These are phyloP conservation scores for Leccinum variicolor DNA, from an alignment of 768 basidiomycete species.

Conservation along the genomic window DNA sequence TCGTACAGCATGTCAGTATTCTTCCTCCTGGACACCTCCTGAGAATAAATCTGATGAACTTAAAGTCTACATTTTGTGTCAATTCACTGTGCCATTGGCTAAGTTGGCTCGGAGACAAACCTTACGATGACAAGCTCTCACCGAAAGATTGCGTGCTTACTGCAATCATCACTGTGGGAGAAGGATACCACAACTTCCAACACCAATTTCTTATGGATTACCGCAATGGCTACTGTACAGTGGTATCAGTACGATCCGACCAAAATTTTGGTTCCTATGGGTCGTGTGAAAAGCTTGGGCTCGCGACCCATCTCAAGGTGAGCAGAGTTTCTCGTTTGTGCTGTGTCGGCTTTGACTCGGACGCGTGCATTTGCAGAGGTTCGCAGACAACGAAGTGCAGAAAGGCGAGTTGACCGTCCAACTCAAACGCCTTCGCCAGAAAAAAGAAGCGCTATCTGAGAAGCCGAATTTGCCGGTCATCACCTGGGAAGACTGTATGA, in stretches of 20 bases:
- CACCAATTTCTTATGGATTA: slow-evolving; percentile 97
- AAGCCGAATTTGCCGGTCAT: slow-evolving; percentile 77
- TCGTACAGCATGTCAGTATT: too few relatives aligned
- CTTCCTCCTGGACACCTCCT: too few relatives aligned
- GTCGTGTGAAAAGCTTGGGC: slow-evolving; percentile 42
- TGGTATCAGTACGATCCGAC: slow-evolving; percentile 87
- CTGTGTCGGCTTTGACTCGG: neutral
- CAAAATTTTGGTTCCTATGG: slow-evolving; percentile 82
- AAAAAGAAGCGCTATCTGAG: slow-evolving; percentile 66
- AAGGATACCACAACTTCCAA: too few relatives aligned
- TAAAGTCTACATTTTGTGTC: too few relatives aligned
- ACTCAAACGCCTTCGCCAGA: slow-evolving; percentile 74
- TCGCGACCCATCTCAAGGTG: slow-evolving; percentile 51
- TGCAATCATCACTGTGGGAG: too few relatives aligned
- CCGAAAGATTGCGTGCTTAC: too few relatives aligned
- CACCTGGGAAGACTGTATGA: slow-evolving; percentile 76
- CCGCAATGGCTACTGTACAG: slow-evolving; percentile 86
- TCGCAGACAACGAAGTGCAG: slow-evolving; percentile 58
- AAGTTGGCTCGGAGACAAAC: too few relatives aligned
- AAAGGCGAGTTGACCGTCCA: slow-evolving; percentile 92
- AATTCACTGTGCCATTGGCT: too few relatives aligned
- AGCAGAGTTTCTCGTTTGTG: neutral
- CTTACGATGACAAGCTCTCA: too few relatives aligned
- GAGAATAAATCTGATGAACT: too few relatives aligned
- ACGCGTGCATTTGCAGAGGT: slow-evolving; percentile 24